These are phyloP conservation scores for Lyophyllum decastes DNA, from an alignment of 768 basidiomycete genomes.

Conservation along the genomic window DNA sequence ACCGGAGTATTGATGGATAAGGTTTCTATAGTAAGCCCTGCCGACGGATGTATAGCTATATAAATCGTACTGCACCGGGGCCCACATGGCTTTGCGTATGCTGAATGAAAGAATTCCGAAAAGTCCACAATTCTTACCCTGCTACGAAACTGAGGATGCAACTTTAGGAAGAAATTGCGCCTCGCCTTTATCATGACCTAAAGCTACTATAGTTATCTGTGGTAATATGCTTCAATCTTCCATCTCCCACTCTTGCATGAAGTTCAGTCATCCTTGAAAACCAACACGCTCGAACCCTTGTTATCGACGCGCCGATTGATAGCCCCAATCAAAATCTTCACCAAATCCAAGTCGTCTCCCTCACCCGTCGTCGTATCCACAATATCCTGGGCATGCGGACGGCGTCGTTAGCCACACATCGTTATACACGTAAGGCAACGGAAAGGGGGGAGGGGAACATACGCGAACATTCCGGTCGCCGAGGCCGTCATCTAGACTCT, in stretches of 20 bases:
- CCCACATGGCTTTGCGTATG: no score
- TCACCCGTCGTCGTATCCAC: slow-evolving; percentile 61
- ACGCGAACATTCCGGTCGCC: not conserved
- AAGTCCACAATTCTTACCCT: no score
- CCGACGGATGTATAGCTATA: not conserved
- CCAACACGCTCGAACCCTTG: slow-evolving; percentile 7
- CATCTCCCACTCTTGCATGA: no score
- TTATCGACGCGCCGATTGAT: slow-evolving; percentile 45
- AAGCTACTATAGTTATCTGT: no score
- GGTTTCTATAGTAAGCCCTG: not conserved
- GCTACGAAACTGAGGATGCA: no score
- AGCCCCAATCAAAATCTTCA: slow-evolving; percentile 65
- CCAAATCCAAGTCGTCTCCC: slow-evolving; percentile 44
- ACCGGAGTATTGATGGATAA: slow-evolving; percentile 43
- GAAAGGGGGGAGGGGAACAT: not conserved
- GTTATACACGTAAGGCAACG: no score
- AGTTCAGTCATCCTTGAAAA: no score
- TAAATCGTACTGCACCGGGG: not conserved
- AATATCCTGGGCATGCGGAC: slow-evolving; percentile 62
- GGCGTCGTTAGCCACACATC: no score
- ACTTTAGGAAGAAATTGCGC: no score
- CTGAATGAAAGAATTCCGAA: no score
- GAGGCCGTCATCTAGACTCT: not conserved
- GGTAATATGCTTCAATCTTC: no score
- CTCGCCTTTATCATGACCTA: no score